Evolutionary conservation across 2,329 filamentous ascomycete species (phyloP).

Genomic region (Pestalotiopsis sp.): DNA sequence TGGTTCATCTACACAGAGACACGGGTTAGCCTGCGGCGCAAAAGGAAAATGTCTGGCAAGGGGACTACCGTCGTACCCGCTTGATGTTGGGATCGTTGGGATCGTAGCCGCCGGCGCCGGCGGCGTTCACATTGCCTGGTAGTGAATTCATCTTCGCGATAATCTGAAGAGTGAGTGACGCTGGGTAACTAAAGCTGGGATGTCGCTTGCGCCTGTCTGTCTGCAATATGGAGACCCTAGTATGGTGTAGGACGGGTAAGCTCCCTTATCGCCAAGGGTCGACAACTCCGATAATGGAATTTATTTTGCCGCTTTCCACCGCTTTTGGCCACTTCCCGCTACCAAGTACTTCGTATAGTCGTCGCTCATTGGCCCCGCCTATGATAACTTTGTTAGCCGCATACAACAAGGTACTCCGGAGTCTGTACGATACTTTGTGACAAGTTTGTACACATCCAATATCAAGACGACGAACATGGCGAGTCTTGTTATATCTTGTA

Average conservation of each 20-base stretch:
- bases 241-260: neutral
- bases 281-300: neutral
- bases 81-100: conserved; percentile 56
- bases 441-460: too few species aligned
- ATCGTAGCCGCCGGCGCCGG: conserved; percentile 25
- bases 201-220: neutral
- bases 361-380: too few species aligned
- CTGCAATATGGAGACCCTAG: neutral
- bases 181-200: neutral
- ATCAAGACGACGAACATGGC: too few species aligned
- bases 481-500: too few species aligned
- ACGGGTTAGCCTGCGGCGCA: neutral
- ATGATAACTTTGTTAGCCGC: too few species aligned
- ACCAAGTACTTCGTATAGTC: too few species aligned
- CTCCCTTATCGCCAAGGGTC: neutral
- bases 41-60: conserved; percentile 14
- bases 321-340: neutral
- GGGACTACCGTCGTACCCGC: conserved; percentile 36
- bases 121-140: conserved; percentile 25
- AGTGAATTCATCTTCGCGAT: conserved; percentile 28
- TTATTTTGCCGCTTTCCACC: neutral
- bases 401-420: too few species aligned
- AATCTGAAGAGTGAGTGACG: neutral
- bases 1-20: conserved; percentile 65
- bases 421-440: too few species aligned